Conservation (phyloP, 306 rosid genomes). For the Benincasa hispida region DNA sequence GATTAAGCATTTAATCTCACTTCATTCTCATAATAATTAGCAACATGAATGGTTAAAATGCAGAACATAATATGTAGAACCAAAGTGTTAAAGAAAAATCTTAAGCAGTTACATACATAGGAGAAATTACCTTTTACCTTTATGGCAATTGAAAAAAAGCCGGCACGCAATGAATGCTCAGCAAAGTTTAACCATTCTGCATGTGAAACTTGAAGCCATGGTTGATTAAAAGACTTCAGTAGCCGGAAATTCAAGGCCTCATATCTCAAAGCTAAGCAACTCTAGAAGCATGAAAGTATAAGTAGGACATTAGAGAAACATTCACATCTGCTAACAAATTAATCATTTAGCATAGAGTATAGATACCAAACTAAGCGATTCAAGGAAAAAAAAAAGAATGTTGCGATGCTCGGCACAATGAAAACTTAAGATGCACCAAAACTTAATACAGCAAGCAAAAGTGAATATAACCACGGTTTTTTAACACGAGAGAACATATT, state of each 20-base stretch:
- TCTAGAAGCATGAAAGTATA: slow-evolving; percentile 23
- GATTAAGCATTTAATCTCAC: neutral
- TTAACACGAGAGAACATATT: neutral
- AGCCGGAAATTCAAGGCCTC: slow-evolving; percentile 70
- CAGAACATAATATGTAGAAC: neutral
- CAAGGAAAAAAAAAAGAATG: neutral
- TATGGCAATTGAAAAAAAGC: slow-evolving; percentile 46
- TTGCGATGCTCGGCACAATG: neutral
- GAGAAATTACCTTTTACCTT: slow-evolving; percentile 21
- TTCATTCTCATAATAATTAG: neutral
- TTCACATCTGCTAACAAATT: neutral
- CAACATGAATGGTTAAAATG: neutral
- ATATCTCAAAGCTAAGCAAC: slow-evolving; percentile 81
- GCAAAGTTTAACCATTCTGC: slow-evolving; percentile 59
- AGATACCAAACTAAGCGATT: neutral
- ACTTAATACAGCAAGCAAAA: neutral
- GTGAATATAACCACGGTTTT: neutral
- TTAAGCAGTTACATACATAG: neutral
- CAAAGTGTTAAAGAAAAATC: neutral
- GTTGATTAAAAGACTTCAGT: slow-evolving; percentile 28
- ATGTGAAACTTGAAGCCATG: slow-evolving; percentile 45
- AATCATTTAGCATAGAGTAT: neutral
- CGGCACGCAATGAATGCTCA: slow-evolving; percentile 36
- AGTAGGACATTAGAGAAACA: neutral
- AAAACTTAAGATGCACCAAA: neutral